Evolutionary conservation across 768 basidiomycete species (phyloP), one percentile per base, ranked within the genome.

Genomic region (Termitomyces sp.): DNA sequence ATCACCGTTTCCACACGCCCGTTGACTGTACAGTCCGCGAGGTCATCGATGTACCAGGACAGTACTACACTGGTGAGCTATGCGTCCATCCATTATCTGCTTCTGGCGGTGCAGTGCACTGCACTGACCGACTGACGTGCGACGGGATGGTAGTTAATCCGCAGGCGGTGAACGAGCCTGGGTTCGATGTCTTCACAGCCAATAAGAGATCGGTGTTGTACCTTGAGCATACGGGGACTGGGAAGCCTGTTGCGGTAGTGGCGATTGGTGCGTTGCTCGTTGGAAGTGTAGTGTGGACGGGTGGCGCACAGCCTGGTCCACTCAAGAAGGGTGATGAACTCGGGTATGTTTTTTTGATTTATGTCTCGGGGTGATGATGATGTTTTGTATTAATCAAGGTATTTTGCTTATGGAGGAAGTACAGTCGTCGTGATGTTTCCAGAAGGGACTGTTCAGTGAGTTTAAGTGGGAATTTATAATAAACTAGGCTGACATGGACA

Each of bases 211-310:
- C 82, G 2, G 70, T 85, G 10, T 68, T 83, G 2, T 77, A 79
- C 60, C 61, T 87, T 60, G 78, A 75, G 53, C 82, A 84, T 60
- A 55, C 59, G 1, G 62, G 55, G 3, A 77, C 79, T 0, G 77
- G 76, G 11, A 70, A 75, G 17, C 75, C 76, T 12, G 71, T 91
- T 15, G 89, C 82, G 0, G 84, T 86, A 60, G 82, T 91, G 10
- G 87, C 89, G 9, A 77, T 93, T 56, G 91, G 91, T 3, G 91
- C 91, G 8, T 78, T 93, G 71, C 81, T 94, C 37, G 91, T 92
- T 0, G 91, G 88, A 0, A 82, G 82, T 51, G 87, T 93, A 63
- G 71, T 54, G 1, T 89, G 85, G 85, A 88, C 87, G 0, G 73
- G 65, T 17, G 78, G 77, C 55, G 71, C 77, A 30, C 55, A 79